Conservation (phyloP, 2,329 filamentous ascomycete species). For the Samsoniella hepiali region DNA sequence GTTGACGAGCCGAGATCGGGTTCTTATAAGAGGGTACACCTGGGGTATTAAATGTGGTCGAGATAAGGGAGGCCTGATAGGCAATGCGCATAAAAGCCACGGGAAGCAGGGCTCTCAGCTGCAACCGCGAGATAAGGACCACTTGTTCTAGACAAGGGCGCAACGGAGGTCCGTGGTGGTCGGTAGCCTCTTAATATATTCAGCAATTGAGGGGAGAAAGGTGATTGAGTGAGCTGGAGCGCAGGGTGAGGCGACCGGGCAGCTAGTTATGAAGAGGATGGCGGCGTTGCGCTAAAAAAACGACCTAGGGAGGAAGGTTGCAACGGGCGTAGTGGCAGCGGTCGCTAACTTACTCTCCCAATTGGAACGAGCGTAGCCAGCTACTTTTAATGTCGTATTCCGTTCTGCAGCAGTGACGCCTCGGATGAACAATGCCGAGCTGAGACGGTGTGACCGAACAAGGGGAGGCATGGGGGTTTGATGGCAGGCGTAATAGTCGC, state of each 20-base stretch:
- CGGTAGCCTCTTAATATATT: neutral
- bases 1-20: neutral
- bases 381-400: slow-evolving; percentile 6
- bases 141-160: neutral
- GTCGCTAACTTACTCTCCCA: neutral
- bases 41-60: neutral
- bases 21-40: neutral
- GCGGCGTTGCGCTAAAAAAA: slow-evolving; percentile 7
- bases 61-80: neutral
- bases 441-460: neutral
- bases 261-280: neutral
- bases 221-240: neutral
- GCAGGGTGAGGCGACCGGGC: neutral
- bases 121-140: slow-evolving; percentile 3
- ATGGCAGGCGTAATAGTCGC: neutral
- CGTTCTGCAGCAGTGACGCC: neutral
- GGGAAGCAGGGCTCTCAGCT: neutral
- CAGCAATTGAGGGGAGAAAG: neutral
- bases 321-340: neutral
- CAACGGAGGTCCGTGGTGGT: neutral
- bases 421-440: neutral
- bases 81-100: neutral
- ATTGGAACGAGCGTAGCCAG: neutral
- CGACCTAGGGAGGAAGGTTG: neutral
- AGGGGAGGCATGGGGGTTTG: neutral